Percentiles rank a stretch among this genome's conserved stretches.
Conservation (phyloP, 1,139 yeast genomes). For the Sporopachydermia cereana region DNA sequence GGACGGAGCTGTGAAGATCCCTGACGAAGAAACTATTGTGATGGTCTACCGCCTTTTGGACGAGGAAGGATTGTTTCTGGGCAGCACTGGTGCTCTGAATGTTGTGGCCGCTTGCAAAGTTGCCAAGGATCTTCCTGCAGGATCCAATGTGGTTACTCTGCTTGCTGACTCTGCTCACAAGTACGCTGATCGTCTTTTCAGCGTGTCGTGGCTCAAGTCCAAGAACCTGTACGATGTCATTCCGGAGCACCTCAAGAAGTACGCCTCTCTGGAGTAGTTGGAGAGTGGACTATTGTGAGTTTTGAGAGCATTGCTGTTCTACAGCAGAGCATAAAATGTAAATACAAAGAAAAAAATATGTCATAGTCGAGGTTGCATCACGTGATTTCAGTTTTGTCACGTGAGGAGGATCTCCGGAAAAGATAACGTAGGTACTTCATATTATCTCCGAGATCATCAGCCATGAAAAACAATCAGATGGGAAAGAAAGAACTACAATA, state of each 20-base stretch:
- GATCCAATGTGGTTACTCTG: conserved; percentile 72
- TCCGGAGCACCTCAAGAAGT: conserved; percentile 62
- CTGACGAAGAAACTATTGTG: conserved; percentile 62
- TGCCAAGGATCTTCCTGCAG: conserved; percentile 68
- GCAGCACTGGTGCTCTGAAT: conserved; percentile 77
- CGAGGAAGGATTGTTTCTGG: conserved; percentile 85
- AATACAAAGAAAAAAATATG: too few relatives aligned
- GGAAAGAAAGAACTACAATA: too few relatives aligned
- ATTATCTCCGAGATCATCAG: too few relatives aligned
- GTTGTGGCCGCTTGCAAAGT: conserved; percentile 73
- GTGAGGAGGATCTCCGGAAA: too few relatives aligned
- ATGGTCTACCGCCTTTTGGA: conserved; percentile 77
- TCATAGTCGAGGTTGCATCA: too few relatives aligned
- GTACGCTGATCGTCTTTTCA: conserved; percentile 70
- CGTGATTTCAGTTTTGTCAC: too few relatives aligned
- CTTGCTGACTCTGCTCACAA: conserved; percentile 85
- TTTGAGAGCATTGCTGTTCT: too few relatives aligned
- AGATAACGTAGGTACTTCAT: too few relatives aligned
- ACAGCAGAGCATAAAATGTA: too few relatives aligned
- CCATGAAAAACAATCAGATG: too few relatives aligned
- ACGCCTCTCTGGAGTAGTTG: conserved; percentile 37
- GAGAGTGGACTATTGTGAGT: too few relatives aligned
- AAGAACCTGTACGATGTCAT: conserved; percentile 55
- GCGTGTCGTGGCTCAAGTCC: conserved; percentile 60
- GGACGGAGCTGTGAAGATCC: conserved; percentile 59